A percentile compares a stretch with the other conserved stretches of the same genome.
phyloP scores from a whole-genome alignment of 805 yeast genomes.

The Pichia membranifaciens region DNA sequence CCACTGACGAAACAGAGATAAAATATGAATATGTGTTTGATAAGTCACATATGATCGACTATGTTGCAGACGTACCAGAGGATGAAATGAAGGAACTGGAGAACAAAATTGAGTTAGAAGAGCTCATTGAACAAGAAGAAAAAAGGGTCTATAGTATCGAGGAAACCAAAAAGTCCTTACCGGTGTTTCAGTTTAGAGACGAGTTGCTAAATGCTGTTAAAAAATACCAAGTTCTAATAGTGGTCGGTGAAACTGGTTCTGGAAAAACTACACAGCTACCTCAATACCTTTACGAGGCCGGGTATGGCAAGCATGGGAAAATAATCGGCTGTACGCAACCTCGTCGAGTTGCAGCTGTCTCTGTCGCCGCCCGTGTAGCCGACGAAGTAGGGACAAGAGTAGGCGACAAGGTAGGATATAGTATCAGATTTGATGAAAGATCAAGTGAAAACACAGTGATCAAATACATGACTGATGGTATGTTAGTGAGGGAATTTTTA shows the following conservation, averaged over 20 bases:
- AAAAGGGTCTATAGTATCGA: slow-evolving; percentile 34
- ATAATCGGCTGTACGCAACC: slow-evolving; percentile 87
- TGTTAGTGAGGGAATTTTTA: slow-evolving; percentile 79
- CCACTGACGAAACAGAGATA: slow-evolving; percentile 29
- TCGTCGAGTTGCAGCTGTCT: slow-evolving; percentile 89
- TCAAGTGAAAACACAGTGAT: slow-evolving; percentile 60
- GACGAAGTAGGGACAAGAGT: slow-evolving; percentile 76
- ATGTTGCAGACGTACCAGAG: slow-evolving; percentile 36
- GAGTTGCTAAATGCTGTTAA: slow-evolving; percentile 55
- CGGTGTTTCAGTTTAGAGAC: slow-evolving; percentile 62
- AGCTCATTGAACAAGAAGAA: slow-evolving; percentile 32
- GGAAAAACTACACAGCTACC: slow-evolving; percentile 95
- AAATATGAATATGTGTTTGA: slow-evolving; percentile 76
- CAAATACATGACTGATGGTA: slow-evolving; percentile 95
- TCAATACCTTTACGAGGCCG: slow-evolving; percentile 78
- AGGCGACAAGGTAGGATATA: slow-evolving; percentile 88
- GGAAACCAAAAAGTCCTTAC: slow-evolving; percentile 59
- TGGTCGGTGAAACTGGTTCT: slow-evolving; percentile 95
- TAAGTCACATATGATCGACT: slow-evolving; percentile 50
- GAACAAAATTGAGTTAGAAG: slow-evolving; percentile 31
- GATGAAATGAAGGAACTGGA: slow-evolving; percentile 23
- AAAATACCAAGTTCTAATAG: slow-evolving; percentile 66
- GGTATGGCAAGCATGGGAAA: slow-evolving; percentile 43
- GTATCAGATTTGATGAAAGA: slow-evolving; percentile 80
- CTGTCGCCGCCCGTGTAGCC: slow-evolving; percentile 87